phyloP scores from a whole-genome alignment of 2,329 filamentous ascomycete genomes.

The Samsoniella hepiali region DNA sequence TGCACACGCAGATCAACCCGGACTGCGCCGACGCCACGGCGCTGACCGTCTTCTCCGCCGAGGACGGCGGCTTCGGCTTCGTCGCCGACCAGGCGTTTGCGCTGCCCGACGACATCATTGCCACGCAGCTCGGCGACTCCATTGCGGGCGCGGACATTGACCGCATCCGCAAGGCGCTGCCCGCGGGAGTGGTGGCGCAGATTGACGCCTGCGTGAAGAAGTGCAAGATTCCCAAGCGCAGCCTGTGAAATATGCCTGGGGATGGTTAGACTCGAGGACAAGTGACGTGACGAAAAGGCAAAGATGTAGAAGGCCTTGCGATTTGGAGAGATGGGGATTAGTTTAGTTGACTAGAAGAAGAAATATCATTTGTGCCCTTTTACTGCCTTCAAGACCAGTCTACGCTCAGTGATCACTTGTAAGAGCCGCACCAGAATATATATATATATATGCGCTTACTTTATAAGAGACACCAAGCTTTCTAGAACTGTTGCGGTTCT shows the following conservation, averaged over 20 bases:
- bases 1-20: constrained; percentile 57
- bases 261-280: too few relatives aligned
- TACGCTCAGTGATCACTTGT: too few relatives aligned
- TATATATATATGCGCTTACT: too few relatives aligned
- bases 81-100: constrained; percentile 49
- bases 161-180: constrained; percentile 34
- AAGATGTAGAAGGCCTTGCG: too few relatives aligned
- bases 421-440: too few relatives aligned
- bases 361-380: too few relatives aligned
- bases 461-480: too few relatives aligned
- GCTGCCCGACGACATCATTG: constrained; percentile 43
- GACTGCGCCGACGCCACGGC: constrained; percentile 49
- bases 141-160: constrained; percentile 47
- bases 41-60: constrained; percentile 46
- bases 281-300: too few relatives aligned
- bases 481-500: too few relatives aligned
- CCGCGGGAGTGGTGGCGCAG: not conserved
- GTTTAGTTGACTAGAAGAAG: too few relatives aligned
- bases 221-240: constrained; percentile 14
- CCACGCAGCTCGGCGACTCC: constrained; percentile 44
- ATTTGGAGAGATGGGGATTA: too few relatives aligned
- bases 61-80: constrained; percentile 52
- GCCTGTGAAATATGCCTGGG: not conserved
- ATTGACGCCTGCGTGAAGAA: constrained; percentile 8
- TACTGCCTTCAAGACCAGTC: too few relatives aligned